These are phyloP conservation scores for Schoenoplectus triqueter DNA, from an alignment of 202 grass and related monocot species.

Conservation along the genomic window DNA sequence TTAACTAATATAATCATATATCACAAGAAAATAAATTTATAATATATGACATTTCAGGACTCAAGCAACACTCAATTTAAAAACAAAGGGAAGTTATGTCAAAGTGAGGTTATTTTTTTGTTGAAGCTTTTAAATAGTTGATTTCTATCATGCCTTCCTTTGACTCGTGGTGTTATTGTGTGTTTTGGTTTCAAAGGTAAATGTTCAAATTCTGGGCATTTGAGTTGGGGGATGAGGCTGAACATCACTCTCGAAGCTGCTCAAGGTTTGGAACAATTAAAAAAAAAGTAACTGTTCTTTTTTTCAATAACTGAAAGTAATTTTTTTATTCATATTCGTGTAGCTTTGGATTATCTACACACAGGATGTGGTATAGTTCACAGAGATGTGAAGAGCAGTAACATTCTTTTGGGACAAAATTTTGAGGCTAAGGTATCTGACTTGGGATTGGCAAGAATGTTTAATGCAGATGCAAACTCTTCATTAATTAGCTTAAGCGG, in stretches of 20 bases:
- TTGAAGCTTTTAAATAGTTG: too few relatives aligned
- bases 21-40: background rate
- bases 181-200: slow-evolving; percentile 31
- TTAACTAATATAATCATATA: background rate
- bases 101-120: too few relatives aligned
- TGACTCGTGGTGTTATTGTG: background rate
- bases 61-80: background rate
- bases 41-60: background rate
- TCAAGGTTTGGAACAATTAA: slow-evolving; percentile 43
- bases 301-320: too few relatives aligned
- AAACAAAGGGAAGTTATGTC: background rate
- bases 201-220: background rate
- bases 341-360: slow-evolving; percentile 58
- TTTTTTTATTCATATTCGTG: background rate
- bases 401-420: slow-evolving; percentile 50
- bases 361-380: slow-evolving; percentile 51
- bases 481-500: slow-evolving; percentile 40
- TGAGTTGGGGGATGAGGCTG: slow-evolving; percentile 46
- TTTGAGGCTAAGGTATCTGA: slow-evolving; percentile 57
- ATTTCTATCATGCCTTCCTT: background rate
- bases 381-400: slow-evolving; percentile 57
- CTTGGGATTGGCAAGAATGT: slow-evolving; percentile 53
- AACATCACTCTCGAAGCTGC: slow-evolving; percentile 48
- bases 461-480: slow-evolving; percentile 21
- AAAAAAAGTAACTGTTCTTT: too few relatives aligned